Evolutionary conservation across 1,284 basidiomycete genomes (phyloP), one percentile per base, ranked within the genome.

Genomic region (Trametes hirsuta): DNA sequence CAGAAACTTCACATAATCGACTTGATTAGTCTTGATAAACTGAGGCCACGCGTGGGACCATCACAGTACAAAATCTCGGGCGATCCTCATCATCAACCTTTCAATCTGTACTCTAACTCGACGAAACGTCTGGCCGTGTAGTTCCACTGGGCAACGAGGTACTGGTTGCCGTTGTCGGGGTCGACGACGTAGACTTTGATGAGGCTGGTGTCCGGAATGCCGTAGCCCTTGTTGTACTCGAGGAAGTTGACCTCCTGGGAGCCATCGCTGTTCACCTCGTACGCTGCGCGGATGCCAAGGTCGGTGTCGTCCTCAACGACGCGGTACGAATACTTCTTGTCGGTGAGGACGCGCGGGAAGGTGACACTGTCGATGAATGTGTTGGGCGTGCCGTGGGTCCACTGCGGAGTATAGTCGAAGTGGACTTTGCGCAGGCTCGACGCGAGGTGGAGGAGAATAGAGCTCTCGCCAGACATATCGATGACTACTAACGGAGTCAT

Each of bases 211-310:
- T 60, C 55, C 6, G 18, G 21, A 22, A 63, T 60, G 15, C 69
- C 67, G 50, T 52, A 46, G 12, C 69, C 68, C 2, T 18, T 18
- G 57, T 69, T 66, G 50, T 65, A 70, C 40, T 69, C 66, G 36
- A 66, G 55, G 41, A 70, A 63, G 62, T 69, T 67, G 30, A 70
- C 52, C 41, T 24, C 55, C 54, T 68, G 68, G 24, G 68, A 69
- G 22, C 68, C 66, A 50, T 67, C 66, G 25, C 35, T 25, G 42
- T 59, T 40, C 3, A 62, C 47, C 21, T 44, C 22, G 41, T 64
- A 59, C 9, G 3, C 47, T 21, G 4, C 11, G 42, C 47, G 47
- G 25, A 64, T 53, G 34, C 69, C 69, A 25, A 69, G 65, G 49
- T 68, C 68, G 21, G 14, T 48, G 34, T 55, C 58, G 24, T 47